These are phyloP conservation scores for Hymenoscyphus repandus DNA, from an alignment of 2,329 filamentous ascomycete species.

Conservation along the genomic window DNA sequence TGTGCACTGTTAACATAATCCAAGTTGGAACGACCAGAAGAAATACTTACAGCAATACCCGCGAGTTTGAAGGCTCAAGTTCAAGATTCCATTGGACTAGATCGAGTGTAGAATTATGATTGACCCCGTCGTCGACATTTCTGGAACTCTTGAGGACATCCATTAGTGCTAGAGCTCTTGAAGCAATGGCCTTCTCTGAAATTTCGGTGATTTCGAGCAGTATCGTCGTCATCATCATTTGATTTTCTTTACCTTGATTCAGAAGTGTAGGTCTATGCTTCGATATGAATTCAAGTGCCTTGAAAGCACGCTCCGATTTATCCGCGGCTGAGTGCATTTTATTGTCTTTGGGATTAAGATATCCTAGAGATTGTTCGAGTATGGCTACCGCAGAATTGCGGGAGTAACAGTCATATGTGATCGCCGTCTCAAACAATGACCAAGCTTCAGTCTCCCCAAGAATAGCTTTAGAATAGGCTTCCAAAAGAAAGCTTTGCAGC, in stretches of 20 bases:
- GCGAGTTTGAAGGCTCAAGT: slow-evolving; percentile 34
- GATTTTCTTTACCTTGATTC: slow-evolving; percentile 40
- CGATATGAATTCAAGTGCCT: slow-evolving; percentile 44
- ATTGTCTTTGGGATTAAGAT: slow-evolving; percentile 17
- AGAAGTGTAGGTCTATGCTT: slow-evolving; percentile 42
- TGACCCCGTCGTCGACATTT: not conserved
- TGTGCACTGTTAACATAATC: slow-evolving; percentile 9
- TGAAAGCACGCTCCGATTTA: slow-evolving; percentile 33
- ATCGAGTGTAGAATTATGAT: slow-evolving; percentile 39
- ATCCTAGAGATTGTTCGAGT: slow-evolving; percentile 26
- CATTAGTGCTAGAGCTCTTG: slow-evolving; percentile 33
- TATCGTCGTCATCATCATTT: slow-evolving; percentile 46
- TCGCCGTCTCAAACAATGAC: slow-evolving; percentile 44
- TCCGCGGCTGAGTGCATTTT: slow-evolving; percentile 4
- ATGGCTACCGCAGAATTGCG: slow-evolving; percentile 29
- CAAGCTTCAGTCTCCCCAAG: slow-evolving; percentile 33
- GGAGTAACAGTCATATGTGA: slow-evolving; percentile 33
- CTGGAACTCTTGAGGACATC: slow-evolving; percentile 38
- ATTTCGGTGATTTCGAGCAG: slow-evolving; percentile 51
- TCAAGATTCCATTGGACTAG: slow-evolving; percentile 54
- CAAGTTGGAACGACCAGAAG: not conserved
- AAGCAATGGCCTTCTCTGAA: slow-evolving; percentile 32
- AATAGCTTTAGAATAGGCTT: slow-evolving; percentile 37
- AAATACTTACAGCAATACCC: slow-evolving; percentile 45
- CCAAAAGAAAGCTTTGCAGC: slow-evolving; percentile 45